phyloP scores from a whole-genome alignment of 306 rosid genomes.

The Quercus parvula region DNA sequence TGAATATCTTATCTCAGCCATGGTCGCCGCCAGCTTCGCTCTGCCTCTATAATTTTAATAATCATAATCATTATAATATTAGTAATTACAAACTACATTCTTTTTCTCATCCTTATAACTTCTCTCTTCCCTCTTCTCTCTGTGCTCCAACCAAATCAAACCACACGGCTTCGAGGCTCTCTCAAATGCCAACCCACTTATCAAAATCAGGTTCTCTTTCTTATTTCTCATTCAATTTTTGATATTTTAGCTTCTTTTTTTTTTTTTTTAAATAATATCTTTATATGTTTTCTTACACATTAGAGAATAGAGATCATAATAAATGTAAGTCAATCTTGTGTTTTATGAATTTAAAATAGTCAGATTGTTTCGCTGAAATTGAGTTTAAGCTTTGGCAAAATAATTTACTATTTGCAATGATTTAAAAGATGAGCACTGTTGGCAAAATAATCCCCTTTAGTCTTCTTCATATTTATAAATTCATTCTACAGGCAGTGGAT shows the following conservation, averaged over 20 bases:
- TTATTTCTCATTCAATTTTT: not conserved
- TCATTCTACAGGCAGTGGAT: slow-evolving; percentile 56
- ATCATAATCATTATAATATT: not conserved
- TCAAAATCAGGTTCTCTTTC: slow-evolving; percentile 52
- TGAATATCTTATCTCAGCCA: slow-evolving; percentile 55
- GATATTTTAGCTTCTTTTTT: not conserved
- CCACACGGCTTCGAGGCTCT: slow-evolving; percentile 25
- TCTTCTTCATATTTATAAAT: not conserved
- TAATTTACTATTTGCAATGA: not conserved
- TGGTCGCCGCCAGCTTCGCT: slow-evolving; percentile 40
- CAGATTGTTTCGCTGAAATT: not conserved
- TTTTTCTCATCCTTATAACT: slow-evolving; percentile 27
- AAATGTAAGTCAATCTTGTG: not conserved
- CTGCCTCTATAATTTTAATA: slow-evolving; percentile 15
- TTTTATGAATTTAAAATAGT: not conserved
- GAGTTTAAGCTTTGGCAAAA: not conserved
- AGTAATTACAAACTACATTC: slow-evolving; percentile 26
- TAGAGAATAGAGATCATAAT: not conserved
- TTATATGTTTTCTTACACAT: slow-evolving; percentile 13
- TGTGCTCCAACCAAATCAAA: slow-evolving; percentile 11
- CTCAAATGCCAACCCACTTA: slow-evolving; percentile 33
- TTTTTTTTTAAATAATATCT: not conserved
- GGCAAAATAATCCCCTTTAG: not conserved
- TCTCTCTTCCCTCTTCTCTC: slow-evolving; percentile 29
- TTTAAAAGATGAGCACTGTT: not conserved